A percentile compares a stretch with the other conserved stretches of the same genome.
phyloP scores from a whole-genome alignment of 257 asterid genomes.

The Cordia subcordata region DNA sequence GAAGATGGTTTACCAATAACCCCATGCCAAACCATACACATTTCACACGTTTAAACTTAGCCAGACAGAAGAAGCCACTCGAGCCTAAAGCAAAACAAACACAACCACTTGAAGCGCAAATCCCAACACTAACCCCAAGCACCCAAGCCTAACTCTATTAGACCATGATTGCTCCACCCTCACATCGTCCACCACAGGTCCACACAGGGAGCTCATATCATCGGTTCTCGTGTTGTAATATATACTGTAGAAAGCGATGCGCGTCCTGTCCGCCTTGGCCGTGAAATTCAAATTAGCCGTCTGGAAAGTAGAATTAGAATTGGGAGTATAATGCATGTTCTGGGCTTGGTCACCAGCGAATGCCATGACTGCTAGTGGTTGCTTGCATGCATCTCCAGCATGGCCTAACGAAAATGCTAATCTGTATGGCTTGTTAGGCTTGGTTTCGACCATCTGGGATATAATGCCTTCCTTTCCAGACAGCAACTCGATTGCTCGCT shows the following conservation, averaged over 20 bases:
- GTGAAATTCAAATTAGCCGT: constrained; percentile 60
- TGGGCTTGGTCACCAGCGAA: constrained; percentile 70
- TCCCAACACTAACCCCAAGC: constrained; percentile 25
- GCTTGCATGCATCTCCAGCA: constrained; percentile 74
- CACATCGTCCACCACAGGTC: constrained; percentile 91
- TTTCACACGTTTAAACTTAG: background rate
- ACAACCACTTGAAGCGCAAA: constrained; percentile 16
- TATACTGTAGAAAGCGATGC: constrained; percentile 79
- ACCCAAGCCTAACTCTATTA: constrained; percentile 10
- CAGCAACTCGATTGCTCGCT: constrained; percentile 75
- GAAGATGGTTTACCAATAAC: constrained; percentile 3
- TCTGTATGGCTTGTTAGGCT: constrained; percentile 59
- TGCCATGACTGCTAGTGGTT: constrained; percentile 85
- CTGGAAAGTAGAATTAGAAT: constrained; percentile 56
- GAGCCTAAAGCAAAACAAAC: constrained; percentile 8
- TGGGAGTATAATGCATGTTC: constrained; percentile 47
- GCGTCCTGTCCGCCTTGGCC: constrained; percentile 73
- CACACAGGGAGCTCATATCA: constrained; percentile 89
- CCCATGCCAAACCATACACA: background rate
- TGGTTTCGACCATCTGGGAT: constrained; percentile 89
- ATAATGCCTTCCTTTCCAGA: constrained; percentile 93
- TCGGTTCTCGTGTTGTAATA: constrained; percentile 90
- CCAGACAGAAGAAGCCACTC: background rate
- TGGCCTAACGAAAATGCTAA: constrained; percentile 71
- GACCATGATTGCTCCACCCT: constrained; percentile 57